phyloP scores from a whole-genome alignment of 139 green algal genomes.

The Edaphochlamys debaryana region DNA sequence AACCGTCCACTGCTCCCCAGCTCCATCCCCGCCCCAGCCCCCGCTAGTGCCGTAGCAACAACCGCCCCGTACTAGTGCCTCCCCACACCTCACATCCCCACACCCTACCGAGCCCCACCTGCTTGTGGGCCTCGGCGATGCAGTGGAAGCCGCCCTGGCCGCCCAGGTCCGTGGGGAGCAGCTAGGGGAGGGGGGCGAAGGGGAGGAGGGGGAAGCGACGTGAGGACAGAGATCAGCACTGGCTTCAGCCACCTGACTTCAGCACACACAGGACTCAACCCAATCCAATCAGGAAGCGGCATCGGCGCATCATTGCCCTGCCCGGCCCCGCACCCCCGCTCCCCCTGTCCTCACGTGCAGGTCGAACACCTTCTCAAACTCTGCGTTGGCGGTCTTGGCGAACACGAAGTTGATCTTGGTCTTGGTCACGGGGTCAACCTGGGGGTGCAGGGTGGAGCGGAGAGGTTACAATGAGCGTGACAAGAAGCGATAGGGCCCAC shows the following conservation, averaged over 20 bases:
- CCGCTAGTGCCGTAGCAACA: too few species aligned
- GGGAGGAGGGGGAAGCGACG: neutral
- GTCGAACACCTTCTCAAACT: conserved; percentile 40
- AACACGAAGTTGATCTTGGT: conserved; percentile 47
- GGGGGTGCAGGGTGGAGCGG: too few species aligned
- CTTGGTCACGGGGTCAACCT: conserved; percentile 38
- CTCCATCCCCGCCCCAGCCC: too few species aligned
- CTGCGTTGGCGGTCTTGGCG: conserved; percentile 21
- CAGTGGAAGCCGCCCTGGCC: conserved; percentile 26
- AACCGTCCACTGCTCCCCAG: too few species aligned
- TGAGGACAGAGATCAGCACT: neutral
- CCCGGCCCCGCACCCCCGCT: too few species aligned
- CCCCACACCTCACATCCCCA: too few species aligned
- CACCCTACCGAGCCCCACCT: too few species aligned
- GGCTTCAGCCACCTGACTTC: neutral
- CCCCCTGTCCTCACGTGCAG: conserved; percentile 2
- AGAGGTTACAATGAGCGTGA: too few species aligned
- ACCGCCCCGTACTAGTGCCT: too few species aligned
- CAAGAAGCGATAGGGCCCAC: neutral
- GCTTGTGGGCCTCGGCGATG: conserved; percentile 24
- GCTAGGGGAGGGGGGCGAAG: neutral
- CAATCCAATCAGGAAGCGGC: too few species aligned
- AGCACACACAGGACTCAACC: too few species aligned
- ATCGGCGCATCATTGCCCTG: too few species aligned
- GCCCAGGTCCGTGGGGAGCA: conserved; percentile 24